A percentile compares a stretch with the other conserved stretches of the same genome.
Evolutionary conservation across 352 stramenopile species (phyloP).

Genomic region (Phytopythium litorale): DNA sequence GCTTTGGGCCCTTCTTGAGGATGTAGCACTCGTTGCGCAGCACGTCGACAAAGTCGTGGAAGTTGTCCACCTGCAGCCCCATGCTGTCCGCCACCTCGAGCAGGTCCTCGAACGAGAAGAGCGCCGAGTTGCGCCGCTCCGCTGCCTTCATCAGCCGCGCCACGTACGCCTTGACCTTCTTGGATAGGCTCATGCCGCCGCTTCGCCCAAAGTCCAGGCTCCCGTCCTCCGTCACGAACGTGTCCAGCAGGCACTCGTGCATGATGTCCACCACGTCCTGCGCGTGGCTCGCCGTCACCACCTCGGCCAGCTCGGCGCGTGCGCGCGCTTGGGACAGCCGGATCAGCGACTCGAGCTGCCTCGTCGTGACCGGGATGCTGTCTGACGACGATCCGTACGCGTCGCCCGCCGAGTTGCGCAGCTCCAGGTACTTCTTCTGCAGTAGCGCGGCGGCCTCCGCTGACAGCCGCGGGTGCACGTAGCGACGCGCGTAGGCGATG

Average conservation of each 20-base stretch:
- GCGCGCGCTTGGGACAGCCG: slow-evolving; percentile 90
- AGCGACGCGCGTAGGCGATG: slow-evolving; percentile 95
- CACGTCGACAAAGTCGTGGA: slow-evolving; percentile 81
- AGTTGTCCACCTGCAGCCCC: slow-evolving; percentile 72
- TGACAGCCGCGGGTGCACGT: slow-evolving; percentile 89
- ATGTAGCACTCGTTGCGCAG: slow-evolving; percentile 86
- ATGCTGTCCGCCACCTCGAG: slow-evolving; percentile 72
- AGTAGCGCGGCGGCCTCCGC: slow-evolving; percentile 53
- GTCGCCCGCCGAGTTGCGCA: slow-evolving; percentile 62
- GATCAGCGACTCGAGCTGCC: slow-evolving; percentile 95
- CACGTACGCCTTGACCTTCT: slow-evolving; percentile 83
- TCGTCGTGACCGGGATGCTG: slow-evolving; percentile 91
- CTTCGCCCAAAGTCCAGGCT: slow-evolving; percentile 84
- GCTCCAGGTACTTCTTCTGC: slow-evolving; percentile 88
- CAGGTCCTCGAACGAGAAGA: slow-evolving; percentile 80
- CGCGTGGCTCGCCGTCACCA: slow-evolving; percentile 92
- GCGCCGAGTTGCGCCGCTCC: slow-evolving; percentile 40
- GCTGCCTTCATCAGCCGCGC: slow-evolving; percentile 69
- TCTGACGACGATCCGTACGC: slow-evolving; percentile 35
- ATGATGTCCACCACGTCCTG: slow-evolving; percentile 97
- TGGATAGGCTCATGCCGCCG: slow-evolving; percentile 58
- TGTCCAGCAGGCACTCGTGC: slow-evolving; percentile 91
- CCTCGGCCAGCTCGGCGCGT: slow-evolving; percentile 92
- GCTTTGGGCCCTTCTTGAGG: slow-evolving; percentile 74
- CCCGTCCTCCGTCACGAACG: slow-evolving; percentile 86